phyloP scores from a whole-genome alignment of 495 filamentous ascomycete species.

The Daldinia concentrica region DNA sequence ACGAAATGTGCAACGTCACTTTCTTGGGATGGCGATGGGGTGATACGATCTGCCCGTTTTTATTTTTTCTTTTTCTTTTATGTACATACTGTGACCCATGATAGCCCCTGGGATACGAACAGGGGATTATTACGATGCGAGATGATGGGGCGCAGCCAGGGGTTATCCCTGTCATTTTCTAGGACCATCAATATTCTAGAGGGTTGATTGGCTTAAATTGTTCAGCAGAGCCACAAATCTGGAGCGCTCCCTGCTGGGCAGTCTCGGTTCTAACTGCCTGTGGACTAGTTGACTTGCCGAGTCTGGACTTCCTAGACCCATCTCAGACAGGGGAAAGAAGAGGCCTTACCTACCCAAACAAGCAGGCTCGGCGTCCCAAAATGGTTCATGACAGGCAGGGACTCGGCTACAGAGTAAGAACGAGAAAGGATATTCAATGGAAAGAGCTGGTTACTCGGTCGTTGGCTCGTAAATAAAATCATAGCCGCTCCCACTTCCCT shows the following conservation, averaged over 20 bases:
- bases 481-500: conserved; percentile 34
- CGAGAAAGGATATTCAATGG: conserved; percentile 36
- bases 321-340: conserved; percentile 28
- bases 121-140: conserved; percentile 39
- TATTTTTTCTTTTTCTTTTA: neutral
- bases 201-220: conserved; percentile 22
- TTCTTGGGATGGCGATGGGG: conserved; percentile 34
- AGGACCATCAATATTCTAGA: neutral
- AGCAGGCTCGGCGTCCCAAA: conserved; percentile 26
- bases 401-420: conserved; percentile 11
- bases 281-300: conserved; percentile 21
- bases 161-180: conserved; percentile 11
- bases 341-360: conserved; percentile 34
- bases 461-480: conserved; percentile 44
- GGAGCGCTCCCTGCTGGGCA: conserved; percentile 32
- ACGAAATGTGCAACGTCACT: conserved; percentile 42
- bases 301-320: conserved; percentile 29
- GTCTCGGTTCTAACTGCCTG: conserved; percentile 41
- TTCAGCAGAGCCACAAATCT: conserved; percentile 42
- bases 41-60: conserved; percentile 35
- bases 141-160: conserved; percentile 39
- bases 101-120: conserved; percentile 42
- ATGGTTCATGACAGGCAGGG: conserved; percentile 16
- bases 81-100: conserved; percentile 22
- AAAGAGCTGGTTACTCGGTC: conserved; percentile 36